phyloP scores from a whole-genome alignment of 148 eudicot species.

The Rhododendron molle region DNA sequence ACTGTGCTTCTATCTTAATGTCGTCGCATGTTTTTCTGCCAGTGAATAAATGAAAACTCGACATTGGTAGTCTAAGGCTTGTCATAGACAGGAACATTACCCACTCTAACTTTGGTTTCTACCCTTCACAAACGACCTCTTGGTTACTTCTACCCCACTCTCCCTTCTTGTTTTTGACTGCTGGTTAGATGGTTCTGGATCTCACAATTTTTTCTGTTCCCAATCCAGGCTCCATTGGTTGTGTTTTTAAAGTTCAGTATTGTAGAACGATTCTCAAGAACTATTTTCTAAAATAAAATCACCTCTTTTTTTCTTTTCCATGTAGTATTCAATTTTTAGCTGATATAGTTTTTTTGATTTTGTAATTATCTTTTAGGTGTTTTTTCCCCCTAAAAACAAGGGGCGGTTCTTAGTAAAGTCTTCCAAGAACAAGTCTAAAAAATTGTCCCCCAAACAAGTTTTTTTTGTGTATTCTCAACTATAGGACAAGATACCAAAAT shows the following conservation, averaged over 20 bases:
- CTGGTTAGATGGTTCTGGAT: neutral
- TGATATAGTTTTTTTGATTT: neutral
- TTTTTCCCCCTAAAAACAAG: neutral
- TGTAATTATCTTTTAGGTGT: neutral
- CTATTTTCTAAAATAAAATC: neutral
- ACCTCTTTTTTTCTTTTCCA: neutral
- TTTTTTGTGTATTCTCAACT: neutral
- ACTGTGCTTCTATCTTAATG: neutral
- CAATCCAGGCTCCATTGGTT: neutral
- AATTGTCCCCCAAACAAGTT: neutral
- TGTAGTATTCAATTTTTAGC: neutral
- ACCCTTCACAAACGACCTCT: neutral
- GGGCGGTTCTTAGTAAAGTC: neutral
- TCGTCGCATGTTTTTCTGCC: neutral
- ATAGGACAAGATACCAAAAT: neutral
- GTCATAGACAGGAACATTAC: neutral
- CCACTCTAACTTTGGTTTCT: neutral
- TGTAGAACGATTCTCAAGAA: neutral
- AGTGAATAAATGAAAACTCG: neutral
- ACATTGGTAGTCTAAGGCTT: neutral
- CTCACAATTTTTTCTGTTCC: neutral
- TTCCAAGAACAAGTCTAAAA: neutral
- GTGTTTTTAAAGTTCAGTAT: neutral
- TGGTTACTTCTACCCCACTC: neutral
- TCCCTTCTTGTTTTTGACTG: neutral